phyloP scores from a whole-genome alignment of 805 yeast genomes.

The Candida quercuum region DNA sequence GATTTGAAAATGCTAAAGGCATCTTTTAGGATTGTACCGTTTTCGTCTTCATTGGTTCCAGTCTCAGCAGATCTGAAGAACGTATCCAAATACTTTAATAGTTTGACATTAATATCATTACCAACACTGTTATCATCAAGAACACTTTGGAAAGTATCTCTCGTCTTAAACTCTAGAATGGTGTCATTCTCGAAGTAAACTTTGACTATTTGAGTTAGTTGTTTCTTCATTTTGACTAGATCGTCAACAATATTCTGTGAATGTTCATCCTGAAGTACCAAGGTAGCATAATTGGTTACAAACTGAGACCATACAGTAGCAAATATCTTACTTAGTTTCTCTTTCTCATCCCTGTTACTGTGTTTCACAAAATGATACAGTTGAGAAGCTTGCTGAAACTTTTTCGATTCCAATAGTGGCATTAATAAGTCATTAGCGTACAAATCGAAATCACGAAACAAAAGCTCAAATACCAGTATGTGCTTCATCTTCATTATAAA shows the following conservation, averaged over 20 bases:
- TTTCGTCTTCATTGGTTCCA: conserved; percentile 1
- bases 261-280: conserved; percentile 5
- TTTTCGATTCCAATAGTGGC: conserved; percentile 11
- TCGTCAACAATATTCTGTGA: conserved; percentile 8
- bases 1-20: conserved; percentile 17
- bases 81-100: conserved; percentile 15
- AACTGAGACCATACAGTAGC: conserved; percentile 11
- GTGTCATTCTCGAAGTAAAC: conserved; percentile 7
- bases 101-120: conserved; percentile 6
- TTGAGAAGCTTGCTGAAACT: conserved; percentile 3
- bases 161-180: conserved; percentile 13
- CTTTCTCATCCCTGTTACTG: too few relatives aligned
- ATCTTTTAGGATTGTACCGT: conserved; percentile 6
- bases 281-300: conserved; percentile 7
- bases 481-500: conserved; percentile 1
- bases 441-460: conserved; percentile 7
- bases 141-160: conserved; percentile 17
- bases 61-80: conserved; percentile 10
- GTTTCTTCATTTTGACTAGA: conserved; percentile 15
- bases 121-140: conserved; percentile 5
- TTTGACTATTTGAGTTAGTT: conserved; percentile 5
- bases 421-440: conserved; percentile 4
- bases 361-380: too few relatives aligned
- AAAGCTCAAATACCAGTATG: conserved; percentile 1
- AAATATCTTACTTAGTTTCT: conserved; percentile 2